Percentiles rank a stretch among this genome's conserved stretches.
Conservation (phyloP, 2,329 filamentous ascomycete species). For the Paraphaeosphaeria minitans region DNA sequence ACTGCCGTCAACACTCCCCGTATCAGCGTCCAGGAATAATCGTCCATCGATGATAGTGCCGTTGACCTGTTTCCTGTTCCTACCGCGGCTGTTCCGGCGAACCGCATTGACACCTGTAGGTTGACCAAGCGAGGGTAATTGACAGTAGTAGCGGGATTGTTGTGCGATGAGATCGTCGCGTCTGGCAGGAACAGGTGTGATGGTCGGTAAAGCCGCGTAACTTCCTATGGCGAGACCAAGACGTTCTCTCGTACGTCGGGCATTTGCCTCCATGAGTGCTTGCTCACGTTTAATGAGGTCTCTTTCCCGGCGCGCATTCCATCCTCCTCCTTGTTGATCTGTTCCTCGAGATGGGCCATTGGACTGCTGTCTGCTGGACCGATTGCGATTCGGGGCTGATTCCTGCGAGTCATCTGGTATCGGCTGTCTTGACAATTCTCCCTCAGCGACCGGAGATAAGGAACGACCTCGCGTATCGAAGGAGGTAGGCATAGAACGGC, state of each 20-base stretch:
- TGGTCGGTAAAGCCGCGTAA: slow-evolving; percentile 13
- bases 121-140: slow-evolving; percentile 6
- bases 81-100: not conserved
- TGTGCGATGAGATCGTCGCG: slow-evolving; percentile 11
- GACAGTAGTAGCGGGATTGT: slow-evolving; percentile 21
- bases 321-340: slow-evolving; percentile 18
- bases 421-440: slow-evolving; percentile 1
- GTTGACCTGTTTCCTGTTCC: not conserved
- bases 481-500: slow-evolving; percentile 6
- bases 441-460: slow-evolving; percentile 12
- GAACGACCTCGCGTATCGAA: slow-evolving; percentile 8
- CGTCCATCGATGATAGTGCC: slow-evolving; percentile 1
- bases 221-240: slow-evolving; percentile 16
- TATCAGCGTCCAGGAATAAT: not conserved
- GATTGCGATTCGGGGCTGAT: too few species aligned
- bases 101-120: not conserved
- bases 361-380: not conserved
- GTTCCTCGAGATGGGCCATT: not conserved
- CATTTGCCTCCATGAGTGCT: slow-evolving; percentile 19
- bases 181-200: slow-evolving; percentile 15
- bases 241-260: slow-evolving; percentile 16
- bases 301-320: slow-evolving; percentile 26
- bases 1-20: not conserved
- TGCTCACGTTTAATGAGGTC: slow-evolving; percentile 24
- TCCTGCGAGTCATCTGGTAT: not conserved